Conservation (phyloP, 2,329 filamentous ascomycete genomes). For the Apiospora aurea region DNA sequence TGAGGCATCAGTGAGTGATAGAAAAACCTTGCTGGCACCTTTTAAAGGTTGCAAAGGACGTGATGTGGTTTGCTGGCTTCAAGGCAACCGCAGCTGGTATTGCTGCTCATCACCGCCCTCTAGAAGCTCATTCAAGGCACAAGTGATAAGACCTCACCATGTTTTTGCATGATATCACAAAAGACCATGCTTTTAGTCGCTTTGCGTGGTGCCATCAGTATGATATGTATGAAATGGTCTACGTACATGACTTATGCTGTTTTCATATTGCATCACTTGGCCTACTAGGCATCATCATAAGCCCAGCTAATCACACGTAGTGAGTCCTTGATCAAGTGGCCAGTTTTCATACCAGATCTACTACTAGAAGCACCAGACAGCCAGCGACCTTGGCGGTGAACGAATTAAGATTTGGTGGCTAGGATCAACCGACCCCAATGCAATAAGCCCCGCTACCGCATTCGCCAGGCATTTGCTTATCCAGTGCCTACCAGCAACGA, state of each 20-base stretch:
- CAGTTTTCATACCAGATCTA: not conserved
- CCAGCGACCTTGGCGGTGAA: conserved; percentile 7
- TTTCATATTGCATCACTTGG: not conserved
- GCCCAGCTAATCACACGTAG: not conserved
- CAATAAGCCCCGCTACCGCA: not conserved
- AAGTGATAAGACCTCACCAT: not conserved
- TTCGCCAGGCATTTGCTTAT: not conserved
- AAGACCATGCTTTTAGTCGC: not conserved
- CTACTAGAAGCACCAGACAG: not conserved
- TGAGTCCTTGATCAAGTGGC: not conserved
- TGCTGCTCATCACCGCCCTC: not conserved
- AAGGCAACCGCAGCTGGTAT: not conserved
- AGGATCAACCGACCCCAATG: not conserved
- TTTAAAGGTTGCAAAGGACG: not conserved
- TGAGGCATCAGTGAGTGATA: not conserved
- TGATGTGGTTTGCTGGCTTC: not conserved
- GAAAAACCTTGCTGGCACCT: not conserved
- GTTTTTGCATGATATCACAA: not conserved
- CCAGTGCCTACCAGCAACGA: not conserved
- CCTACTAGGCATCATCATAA: not conserved
- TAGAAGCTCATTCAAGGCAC: not conserved
- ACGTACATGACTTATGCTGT: not conserved
- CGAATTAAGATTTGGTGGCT: conserved; percentile 8
- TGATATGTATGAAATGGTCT: not conserved
- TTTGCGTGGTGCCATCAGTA: not conserved